A percentile compares a stretch with the other conserved stretches of the same genome.
These are phyloP conservation scores for Raffaelea arxii DNA, from an alignment of 2,329 filamentous ascomycete genomes.

Conservation along the genomic window DNA sequence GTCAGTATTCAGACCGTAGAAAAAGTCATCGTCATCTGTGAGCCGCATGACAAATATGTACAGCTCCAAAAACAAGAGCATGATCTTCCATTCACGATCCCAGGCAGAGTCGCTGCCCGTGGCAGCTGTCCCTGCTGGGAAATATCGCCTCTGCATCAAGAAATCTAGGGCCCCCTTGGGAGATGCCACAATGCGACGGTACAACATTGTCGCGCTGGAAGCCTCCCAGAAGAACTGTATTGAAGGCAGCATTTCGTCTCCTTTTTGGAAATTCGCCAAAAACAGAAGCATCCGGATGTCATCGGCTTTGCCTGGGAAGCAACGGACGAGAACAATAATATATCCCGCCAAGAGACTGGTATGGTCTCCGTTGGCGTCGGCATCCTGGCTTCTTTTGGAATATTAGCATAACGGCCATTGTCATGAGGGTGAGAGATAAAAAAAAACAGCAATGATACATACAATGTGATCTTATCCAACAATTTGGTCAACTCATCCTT, in stretches of 20 bases:
- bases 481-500: conserved; percentile 62
- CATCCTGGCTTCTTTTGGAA: conserved; percentile 5
- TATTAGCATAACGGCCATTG: not conserved
- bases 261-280: conserved; percentile 53
- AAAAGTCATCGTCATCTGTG: conserved; percentile 95
- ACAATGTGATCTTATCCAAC: conserved; percentile 33
- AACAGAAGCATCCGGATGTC: conserved; percentile 95
- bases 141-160: conserved; percentile 15
- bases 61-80: conserved; percentile 84
- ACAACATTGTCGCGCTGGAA: conserved; percentile 33
- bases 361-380: conserved; percentile 29
- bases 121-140: conserved; percentile 6
- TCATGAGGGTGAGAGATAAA: not conserved
- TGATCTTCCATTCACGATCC: conserved; percentile 74
- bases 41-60: conserved; percentile 89
- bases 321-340: conserved; percentile 72
- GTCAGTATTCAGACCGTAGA: no score
- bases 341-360: conserved; percentile 75
- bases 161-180: conserved; percentile 19
- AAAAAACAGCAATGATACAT: conserved; percentile 12
- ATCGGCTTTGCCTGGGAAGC: conserved; percentile 72
- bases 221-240: conserved; percentile 79
- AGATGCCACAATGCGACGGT: conserved; percentile 22
- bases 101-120: conserved; percentile 20
- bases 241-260: conserved; percentile 43